phyloP scores from a whole-genome alignment of 2,329 filamentous ascomycete genomes.

The Bipolaris sorokiniana region DNA sequence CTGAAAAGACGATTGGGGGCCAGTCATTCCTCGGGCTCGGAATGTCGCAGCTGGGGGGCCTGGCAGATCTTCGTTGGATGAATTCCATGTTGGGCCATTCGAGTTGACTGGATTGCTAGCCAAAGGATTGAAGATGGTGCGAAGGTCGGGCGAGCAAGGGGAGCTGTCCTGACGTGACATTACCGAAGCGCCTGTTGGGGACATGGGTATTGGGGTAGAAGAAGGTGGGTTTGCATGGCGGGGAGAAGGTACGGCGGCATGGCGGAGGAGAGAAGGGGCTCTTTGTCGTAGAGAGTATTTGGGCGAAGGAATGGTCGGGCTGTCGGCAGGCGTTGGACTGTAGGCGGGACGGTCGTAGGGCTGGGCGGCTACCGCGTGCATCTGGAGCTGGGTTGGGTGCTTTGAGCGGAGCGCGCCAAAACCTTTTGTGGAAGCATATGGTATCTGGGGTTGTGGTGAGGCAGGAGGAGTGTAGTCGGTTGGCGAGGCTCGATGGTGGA shows the following conservation, averaged over 20 bases:
- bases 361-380: conserved; percentile 32
- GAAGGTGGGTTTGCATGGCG: conserved; percentile 31
- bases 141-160: conserved; percentile 39
- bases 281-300: conserved; percentile 51
- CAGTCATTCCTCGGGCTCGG: conserved; percentile 43
- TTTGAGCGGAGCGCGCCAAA: conserved; percentile 31
- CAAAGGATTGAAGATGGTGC: conserved; percentile 43
- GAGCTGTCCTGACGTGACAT: conserved; percentile 36
- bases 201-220: conserved; percentile 27
- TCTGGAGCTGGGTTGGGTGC: conserved; percentile 39
- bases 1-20: conserved; percentile 34
- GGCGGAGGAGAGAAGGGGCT: conserved; percentile 50
- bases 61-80: conserved; percentile 31
- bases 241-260: conserved; percentile 40
- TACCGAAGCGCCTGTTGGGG: conserved; percentile 34
- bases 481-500: conserved; percentile 35
- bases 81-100: conserved; percentile 32
- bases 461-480: conserved; percentile 45
- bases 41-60: conserved; percentile 19
- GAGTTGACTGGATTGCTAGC: conserved; percentile 45
- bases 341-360: conserved; percentile 38
- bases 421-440: conserved; percentile 26
- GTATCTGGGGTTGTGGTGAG: conserved; percentile 35
- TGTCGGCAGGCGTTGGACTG: conserved; percentile 39
- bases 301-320: conserved; percentile 48